Conservation (phyloP, 768 basidiomycete species). For the Leucocoprinus leucothites region DNA sequence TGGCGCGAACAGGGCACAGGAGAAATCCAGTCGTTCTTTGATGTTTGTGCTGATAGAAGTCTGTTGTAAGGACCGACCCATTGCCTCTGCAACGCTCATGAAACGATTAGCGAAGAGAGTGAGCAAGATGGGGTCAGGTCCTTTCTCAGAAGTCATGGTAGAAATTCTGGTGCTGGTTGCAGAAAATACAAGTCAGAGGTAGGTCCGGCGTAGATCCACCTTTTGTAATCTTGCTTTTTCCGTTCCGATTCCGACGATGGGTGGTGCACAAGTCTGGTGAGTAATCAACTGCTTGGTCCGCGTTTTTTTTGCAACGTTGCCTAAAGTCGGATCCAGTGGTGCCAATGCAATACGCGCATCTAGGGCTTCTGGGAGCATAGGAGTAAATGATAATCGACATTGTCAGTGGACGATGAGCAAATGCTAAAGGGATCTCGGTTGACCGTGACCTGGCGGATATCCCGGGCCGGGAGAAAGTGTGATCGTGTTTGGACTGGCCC, state of each 20-base stretch:
- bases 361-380: no score
- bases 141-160: conserved; percentile 22
- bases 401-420: no score
- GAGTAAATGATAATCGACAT: no score
- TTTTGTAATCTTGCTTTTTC: conserved; percentile 6
- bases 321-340: no score
- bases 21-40: conserved; percentile 94
- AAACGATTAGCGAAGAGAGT: conserved; percentile 95
- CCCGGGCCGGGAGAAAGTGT: not conserved
- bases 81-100: conserved; percentile 96
- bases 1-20: conserved; percentile 93
- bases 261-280: not conserved
- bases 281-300: no score
- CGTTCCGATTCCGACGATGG: conserved; percentile 8
- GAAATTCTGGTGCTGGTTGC: conserved; percentile 5
- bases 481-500: not conserved
- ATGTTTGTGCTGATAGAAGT: conserved; percentile 94
- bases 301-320: no score
- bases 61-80: conserved; percentile 88
- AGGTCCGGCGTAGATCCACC: not conserved
- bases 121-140: conserved; percentile 82
- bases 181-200: not conserved
- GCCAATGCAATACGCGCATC: no score
- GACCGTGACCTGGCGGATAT: not conserved
- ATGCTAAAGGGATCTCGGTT: no score